Evolutionary conservation across 805 yeast genomes (phyloP).

Genomic region (Candida chauliodis): DNA sequence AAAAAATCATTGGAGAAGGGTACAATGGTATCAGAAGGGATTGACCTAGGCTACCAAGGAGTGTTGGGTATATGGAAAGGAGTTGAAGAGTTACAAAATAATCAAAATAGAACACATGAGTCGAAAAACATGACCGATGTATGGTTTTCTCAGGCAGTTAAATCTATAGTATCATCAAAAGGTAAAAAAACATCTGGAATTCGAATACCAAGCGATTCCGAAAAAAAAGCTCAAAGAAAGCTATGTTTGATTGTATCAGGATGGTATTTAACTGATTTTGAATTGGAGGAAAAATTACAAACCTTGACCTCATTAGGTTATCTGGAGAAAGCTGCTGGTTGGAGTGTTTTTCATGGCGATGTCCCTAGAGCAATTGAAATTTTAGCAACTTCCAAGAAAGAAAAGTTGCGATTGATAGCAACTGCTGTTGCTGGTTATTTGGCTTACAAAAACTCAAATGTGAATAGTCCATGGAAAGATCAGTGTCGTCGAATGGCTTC

Average conservation of each 20-base stretch:
- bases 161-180: slow-evolving; percentile 47
- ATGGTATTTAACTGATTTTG: slow-evolving; percentile 78
- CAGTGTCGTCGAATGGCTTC: slow-evolving; percentile 85
- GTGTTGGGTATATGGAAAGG: slow-evolving; percentile 90
- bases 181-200: slow-evolving; percentile 46
- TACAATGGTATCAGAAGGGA: slow-evolving; percentile 60
- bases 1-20: slow-evolving; percentile 60
- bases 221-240: slow-evolving; percentile 62
- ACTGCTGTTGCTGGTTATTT: slow-evolving; percentile 92
- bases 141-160: slow-evolving; percentile 49
- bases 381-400: slow-evolving; percentile 69
- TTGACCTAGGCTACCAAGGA: slow-evolving; percentile 86
- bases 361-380: slow-evolving; percentile 76
- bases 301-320: slow-evolving; percentile 55
- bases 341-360: slow-evolving; percentile 95
- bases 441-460: slow-evolving; percentile 54
- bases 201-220: slow-evolving; percentile 43
- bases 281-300: slow-evolving; percentile 65
- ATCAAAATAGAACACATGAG: slow-evolving; percentile 41
- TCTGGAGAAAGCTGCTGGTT: slow-evolving; percentile 90
- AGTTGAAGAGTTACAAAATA: slow-evolving; percentile 37
- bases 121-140: slow-evolving; percentile 27
- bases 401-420: slow-evolving; percentile 72
- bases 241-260: slow-evolving; percentile 83
- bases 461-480: slow-evolving; percentile 84